Percentiles rank a stretch among this genome's conserved stretches.
Conservation (phyloP, 2,329 filamentous ascomycete genomes). For the Stemphylium beticola region DNA sequence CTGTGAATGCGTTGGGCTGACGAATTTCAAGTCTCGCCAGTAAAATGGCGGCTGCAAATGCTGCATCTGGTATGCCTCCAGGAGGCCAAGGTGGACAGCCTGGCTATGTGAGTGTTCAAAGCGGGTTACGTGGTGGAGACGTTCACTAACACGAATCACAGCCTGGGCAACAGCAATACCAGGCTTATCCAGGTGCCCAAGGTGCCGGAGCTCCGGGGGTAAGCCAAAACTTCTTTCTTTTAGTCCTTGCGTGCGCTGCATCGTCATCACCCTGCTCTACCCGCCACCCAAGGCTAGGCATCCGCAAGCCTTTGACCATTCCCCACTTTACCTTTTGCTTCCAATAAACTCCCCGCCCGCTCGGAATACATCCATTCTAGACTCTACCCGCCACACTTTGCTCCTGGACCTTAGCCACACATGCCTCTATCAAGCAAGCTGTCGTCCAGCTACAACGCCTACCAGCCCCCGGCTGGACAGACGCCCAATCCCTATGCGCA, state of each 20-base stretch:
- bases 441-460: slow-evolving; percentile 38
- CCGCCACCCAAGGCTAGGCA: slow-evolving; percentile 30
- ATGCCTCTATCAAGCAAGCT: slow-evolving; percentile 40
- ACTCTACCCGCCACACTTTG: slow-evolving; percentile 17
- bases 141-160: slow-evolving; percentile 36
- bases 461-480: slow-evolving; percentile 37
- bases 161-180: slow-evolving; percentile 60
- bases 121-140: slow-evolving; percentile 11
- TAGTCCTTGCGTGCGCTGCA: slow-evolving; percentile 36
- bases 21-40: slow-evolving; percentile 49
- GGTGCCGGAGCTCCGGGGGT: slow-evolving; percentile 48
- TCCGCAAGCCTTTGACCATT: slow-evolving; percentile 20
- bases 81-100: slow-evolving; percentile 44
- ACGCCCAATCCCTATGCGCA: slow-evolving; percentile 38
- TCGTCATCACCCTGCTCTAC: slow-evolving; percentile 39
- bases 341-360: slow-evolving; percentile 23
- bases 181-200: slow-evolving; percentile 63
- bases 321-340: slow-evolving; percentile 38
- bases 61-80: slow-evolving; percentile 44
- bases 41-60: slow-evolving; percentile 55
- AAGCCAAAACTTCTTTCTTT: slow-evolving; percentile 38
- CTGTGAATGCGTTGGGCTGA: slow-evolving; percentile 28
- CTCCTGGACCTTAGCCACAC: slow-evolving; percentile 25
- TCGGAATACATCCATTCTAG: slow-evolving; percentile 10
- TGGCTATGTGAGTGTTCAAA: slow-evolving; percentile 60